Evolutionary conservation across 257 asterid species (phyloP), one percentile per base, ranked within the genome.

Genomic region (Leonotis leonurus): DNA sequence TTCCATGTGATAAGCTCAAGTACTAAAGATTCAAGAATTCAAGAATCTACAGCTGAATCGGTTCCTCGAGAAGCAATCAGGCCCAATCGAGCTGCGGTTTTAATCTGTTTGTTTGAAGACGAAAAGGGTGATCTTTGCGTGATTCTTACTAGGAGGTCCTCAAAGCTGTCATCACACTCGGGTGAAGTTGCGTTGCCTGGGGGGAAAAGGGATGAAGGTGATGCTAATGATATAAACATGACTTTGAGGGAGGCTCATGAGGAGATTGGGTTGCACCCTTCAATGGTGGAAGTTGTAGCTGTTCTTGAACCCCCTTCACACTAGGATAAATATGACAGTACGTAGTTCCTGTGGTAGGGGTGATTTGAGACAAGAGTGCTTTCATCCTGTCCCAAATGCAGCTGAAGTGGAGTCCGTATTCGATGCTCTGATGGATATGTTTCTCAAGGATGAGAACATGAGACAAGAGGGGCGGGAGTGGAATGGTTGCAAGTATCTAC

Each of bases 171-270:
- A 10, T 68, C 95, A 33, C 88, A 88, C 63, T 78, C 96, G 6
- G 95, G 96, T 24, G 98, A 87, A 80, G 96, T 90, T 70, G 76
- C 95, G 46, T 76, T 90, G 75, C 97, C 97, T 0, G 96, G 96
- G 13, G 97, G 97, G 49, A 85, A 79, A 71, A 73, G 77, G 37
- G 96, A 87, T 8, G 88, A 80, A 22, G 57, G 71, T 2, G 97
- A 90, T 76, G 76, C 33, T 4, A 62, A 62, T 71, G 81, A 83
- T 41, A 60, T 37, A 0, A 93, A 80, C 20, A 90, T 91, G 12
- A 96, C 98, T 2, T 45, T 88, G 62, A 80, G 98, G 52, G 98
- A 90, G 69, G 96, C 98, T 27, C 73, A 78, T 24, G 98, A 90
- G 78, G 98, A 90, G 67, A 88, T 90, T 36, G 94, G 98, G 26